Conservation (phyloP, 2,329 filamentous ascomycete species). For the Epichloe sp. region DNA sequence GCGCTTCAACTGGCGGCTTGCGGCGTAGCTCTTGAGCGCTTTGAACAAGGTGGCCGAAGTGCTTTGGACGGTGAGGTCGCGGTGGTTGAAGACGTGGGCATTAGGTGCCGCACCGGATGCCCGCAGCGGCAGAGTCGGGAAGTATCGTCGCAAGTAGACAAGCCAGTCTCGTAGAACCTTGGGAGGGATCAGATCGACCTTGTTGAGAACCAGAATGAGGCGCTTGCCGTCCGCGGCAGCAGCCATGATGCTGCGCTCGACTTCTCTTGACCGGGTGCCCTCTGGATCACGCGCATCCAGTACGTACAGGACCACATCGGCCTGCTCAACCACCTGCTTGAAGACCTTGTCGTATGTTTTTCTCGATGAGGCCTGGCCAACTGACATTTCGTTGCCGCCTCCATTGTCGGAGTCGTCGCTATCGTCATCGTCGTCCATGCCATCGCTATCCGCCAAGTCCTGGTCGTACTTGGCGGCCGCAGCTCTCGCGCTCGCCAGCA, state of each 20-base stretch:
- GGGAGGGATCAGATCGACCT: slow-evolving; percentile 82
- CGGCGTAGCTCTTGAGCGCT: slow-evolving; percentile 79
- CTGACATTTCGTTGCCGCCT: slow-evolving; percentile 37
- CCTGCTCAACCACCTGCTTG: slow-evolving; percentile 79
- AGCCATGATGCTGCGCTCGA: slow-evolving; percentile 87
- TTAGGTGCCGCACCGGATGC: slow-evolving; percentile 73
- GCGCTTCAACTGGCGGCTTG: slow-evolving; percentile 72
- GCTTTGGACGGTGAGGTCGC: slow-evolving; percentile 72
- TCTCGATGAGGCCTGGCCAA: slow-evolving; percentile 51
- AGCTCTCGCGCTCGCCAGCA: slow-evolving; percentile 69
- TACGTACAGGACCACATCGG: slow-evolving; percentile 86
- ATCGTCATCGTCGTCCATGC: slow-evolving; percentile 34
- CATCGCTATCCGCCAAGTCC: slow-evolving; percentile 46
- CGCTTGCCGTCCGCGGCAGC: slow-evolving; percentile 72
- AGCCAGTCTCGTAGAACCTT: slow-evolving; percentile 77
- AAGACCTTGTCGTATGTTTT: slow-evolving; percentile 92
- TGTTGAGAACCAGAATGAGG: slow-evolving; percentile 85
- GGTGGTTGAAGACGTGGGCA: slow-evolving; percentile 85
- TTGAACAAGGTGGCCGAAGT: slow-evolving; percentile 78
- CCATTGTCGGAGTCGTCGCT: slow-evolving; percentile 37
- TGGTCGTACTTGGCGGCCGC: slow-evolving; percentile 65
- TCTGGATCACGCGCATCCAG: slow-evolving; percentile 86
- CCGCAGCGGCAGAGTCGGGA: slow-evolving; percentile 80
- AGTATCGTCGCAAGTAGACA: slow-evolving; percentile 69
- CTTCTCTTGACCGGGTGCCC: slow-evolving; percentile 77